Evolutionary conservation across 2,329 filamentous ascomycete genomes (phyloP).

Genomic region (Pseudogymnoascus sp.): DNA sequence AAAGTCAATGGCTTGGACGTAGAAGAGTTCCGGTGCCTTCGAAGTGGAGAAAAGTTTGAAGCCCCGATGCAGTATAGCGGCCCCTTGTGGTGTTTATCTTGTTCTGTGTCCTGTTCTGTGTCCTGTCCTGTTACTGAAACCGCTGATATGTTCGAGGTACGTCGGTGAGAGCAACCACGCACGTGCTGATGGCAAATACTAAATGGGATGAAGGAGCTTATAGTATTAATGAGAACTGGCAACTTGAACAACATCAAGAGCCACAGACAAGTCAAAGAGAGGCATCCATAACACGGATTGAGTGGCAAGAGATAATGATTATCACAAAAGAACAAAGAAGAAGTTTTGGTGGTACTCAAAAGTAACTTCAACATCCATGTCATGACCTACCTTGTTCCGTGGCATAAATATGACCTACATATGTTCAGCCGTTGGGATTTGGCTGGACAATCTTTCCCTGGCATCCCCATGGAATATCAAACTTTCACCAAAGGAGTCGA

Average conservation of each 20-base stretch:
- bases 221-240: not conserved
- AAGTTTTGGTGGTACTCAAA: not conserved
- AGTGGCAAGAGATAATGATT: not conserved
- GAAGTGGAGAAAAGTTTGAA: not conserved
- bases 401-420: not conserved
- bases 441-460: not conserved
- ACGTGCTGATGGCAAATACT: not conserved
- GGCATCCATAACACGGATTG: not conserved
- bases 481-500: not conserved
- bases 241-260: not conserved
- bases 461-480: not conserved
- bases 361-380: not conserved
- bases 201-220: not conserved
- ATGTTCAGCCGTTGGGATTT: not conserved
- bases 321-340: not conserved
- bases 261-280: not conserved
- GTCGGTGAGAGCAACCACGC: not conserved
- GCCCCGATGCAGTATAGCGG: not conserved
- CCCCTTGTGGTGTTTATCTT: not conserved
- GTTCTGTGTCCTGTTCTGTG: not conserved
- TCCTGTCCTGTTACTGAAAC: not conserved
- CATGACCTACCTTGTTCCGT: not conserved
- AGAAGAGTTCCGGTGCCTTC: not conserved
- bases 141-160: not conserved
- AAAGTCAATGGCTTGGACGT: not conserved